Evolutionary conservation across 768 basidiomycete genomes (phyloP), one percentile per base, ranked within the genome.

Genomic region (Russula griseocarnosa): DNA sequence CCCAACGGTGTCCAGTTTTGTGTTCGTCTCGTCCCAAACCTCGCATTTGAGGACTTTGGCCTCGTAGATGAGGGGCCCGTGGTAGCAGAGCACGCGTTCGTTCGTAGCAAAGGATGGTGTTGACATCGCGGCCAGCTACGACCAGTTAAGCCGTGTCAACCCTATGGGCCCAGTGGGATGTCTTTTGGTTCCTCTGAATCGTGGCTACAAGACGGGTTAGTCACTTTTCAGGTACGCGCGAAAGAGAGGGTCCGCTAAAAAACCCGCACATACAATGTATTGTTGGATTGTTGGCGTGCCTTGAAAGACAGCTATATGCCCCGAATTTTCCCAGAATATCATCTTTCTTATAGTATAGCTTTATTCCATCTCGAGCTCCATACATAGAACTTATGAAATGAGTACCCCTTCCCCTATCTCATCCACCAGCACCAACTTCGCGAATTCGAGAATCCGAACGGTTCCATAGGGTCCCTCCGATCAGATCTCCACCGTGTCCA

Each of bases 11-110:
- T 86, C 84, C 6, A 83, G 80, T 47, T 83, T 79, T 0, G 86
- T 82, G 60, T 79, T 86, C 20, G 79, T 74, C 69, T 88, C 86
- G 63, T 86, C 84, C 76, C 85, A 87, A 46, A 77, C 80, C 63
- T 87, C 85, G 13, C 67, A 44, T 69, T 86, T 81, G 68, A 95
- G 81, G n/a, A 98, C 80, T 75, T 98, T 96, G 13, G 95, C 95
- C 76, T 96, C 94, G 74, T 98, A 98, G 65, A 98, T 86, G 60
- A 98, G 83, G 14, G 94, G 94, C 0, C 96, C 96, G 69, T 98
- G 96, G 73, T 90, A 98, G 77, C 94, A 96, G 8, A 98, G 79
- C 10, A 94, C 90, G 69, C 86, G 85, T 74, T 98, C 94, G 71
- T 60, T 60, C 20, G 46, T 32, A 11, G 59, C 24, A 32, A 65